phyloP scores from a whole-genome alignment of 2,329 filamentous ascomycete genomes.

The Escovopsis weberi region DNA sequence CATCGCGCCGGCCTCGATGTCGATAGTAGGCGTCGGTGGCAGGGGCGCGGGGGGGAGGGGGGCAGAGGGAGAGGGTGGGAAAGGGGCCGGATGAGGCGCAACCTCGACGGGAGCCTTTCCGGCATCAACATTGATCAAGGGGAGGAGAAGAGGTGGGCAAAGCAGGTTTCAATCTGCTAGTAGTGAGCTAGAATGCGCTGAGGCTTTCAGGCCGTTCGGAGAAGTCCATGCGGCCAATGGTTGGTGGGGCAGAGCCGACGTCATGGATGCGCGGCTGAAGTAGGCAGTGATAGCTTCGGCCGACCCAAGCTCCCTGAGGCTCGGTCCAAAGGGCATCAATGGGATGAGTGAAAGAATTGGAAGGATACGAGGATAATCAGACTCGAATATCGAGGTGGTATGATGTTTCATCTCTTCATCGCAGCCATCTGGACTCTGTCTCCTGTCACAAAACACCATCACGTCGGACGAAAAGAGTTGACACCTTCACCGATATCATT shows the following conservation, averaged over 20 bases:
- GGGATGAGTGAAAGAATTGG: too few species aligned
- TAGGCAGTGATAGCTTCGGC: not conserved
- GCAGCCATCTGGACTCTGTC: too few species aligned
- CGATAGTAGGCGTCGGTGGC: slow-evolving; percentile 16
- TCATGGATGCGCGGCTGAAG: not conserved
- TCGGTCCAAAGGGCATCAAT: too few species aligned
- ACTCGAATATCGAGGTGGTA: too few species aligned
- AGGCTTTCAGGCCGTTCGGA: slow-evolving; percentile 6
- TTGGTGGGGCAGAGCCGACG: too few species aligned
- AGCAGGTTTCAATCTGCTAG: not conserved
- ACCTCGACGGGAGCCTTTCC: slow-evolving; percentile 15
- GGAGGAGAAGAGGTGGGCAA: not conserved
- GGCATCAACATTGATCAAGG: slow-evolving; percentile 14
- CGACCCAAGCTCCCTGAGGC: too few species aligned
- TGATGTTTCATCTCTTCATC: too few species aligned
- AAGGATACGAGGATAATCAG: too few species aligned
- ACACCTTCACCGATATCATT: too few species aligned
- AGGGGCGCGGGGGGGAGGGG: slow-evolving; percentile 4
- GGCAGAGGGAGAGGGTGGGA: slow-evolving; percentile 1
- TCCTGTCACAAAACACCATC: too few species aligned
- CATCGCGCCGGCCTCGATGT: slow-evolving; percentile 14
- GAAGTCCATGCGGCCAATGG: too few species aligned
- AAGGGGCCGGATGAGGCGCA: slow-evolving; percentile 15
- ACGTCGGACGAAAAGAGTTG: too few species aligned
- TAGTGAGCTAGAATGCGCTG: not conserved